A percentile compares a stretch with the other conserved stretches of the same genome.
phyloP scores from a whole-genome alignment of 441 rosid species.

The Euphorbia schlechtendalii region DNA sequence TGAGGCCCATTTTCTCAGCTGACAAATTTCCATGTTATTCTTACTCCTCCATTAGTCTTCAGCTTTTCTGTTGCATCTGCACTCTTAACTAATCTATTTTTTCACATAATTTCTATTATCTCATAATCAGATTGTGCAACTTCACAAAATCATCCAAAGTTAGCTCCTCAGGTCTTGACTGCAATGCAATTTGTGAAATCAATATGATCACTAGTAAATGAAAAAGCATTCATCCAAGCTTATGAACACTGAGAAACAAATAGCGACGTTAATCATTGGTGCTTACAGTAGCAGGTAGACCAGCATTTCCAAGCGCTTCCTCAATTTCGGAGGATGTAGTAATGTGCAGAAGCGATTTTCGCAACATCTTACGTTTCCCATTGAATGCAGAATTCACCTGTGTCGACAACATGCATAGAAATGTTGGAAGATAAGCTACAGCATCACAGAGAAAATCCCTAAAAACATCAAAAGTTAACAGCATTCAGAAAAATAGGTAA shows the following conservation, averaged over 20 bases:
- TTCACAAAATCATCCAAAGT: conserved; percentile 70
- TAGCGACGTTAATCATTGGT: neutral
- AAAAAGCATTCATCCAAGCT: no score
- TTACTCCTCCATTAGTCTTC: neutral
- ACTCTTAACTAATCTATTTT: no score
- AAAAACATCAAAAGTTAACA: neutral
- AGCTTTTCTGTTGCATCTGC: no score
- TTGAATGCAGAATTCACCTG: conserved; percentile 91
- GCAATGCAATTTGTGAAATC: no score
- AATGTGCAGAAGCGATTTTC: conserved; percentile 76
- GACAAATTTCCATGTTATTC: neutral
- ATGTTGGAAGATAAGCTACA: no score
- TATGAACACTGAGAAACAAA: neutral
- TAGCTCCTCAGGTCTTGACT: conserved; percentile 96
- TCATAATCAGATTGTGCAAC: conserved; percentile 53
- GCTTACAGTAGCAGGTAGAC: conserved; percentile 69
- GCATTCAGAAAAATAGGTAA: neutral
- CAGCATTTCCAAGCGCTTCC: conserved; percentile 57
- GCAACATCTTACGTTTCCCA: conserved; percentile 85
- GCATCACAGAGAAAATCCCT: no score
- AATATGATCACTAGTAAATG: no score
- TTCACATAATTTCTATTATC: neutral
- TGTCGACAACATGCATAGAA: neutral
- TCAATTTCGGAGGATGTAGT: conserved; percentile 59
- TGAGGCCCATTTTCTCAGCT: neutral